These are phyloP conservation scores for Brettanomyces anomalus DNA, from an alignment of 805 yeast species.

Conservation along the genomic window DNA sequence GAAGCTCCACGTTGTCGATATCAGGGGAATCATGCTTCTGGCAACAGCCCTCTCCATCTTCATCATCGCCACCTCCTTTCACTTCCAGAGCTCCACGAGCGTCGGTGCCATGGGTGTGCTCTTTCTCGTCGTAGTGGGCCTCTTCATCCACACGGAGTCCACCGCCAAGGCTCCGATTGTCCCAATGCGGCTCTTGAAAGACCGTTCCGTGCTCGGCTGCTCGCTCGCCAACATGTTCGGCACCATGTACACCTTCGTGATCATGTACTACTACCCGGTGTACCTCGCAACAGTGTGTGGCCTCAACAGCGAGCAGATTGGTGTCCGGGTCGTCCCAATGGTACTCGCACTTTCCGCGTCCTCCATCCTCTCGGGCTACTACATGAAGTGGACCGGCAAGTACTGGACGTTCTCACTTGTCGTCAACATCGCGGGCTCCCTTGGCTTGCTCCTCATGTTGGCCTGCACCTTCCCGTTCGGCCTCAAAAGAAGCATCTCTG, in stretches of 20 bases:
- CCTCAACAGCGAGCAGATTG: conserved; percentile 47
- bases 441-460: conserved; percentile 31
- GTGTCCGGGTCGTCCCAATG: conserved; percentile 50
- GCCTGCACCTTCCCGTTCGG: conserved; percentile 36
- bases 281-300: conserved; percentile 48
- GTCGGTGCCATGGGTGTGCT: conserved; percentile 22
- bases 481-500: conserved; percentile 23
- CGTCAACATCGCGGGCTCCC: conserved; percentile 32
- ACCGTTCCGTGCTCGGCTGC: conserved; percentile 54
- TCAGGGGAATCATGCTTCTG: conserved; percentile 28
- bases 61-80: conserved; percentile 28
- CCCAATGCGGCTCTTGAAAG: conserved; percentile 45
- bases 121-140: conserved; percentile 4
- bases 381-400: conserved; percentile 56
- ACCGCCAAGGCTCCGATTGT: conserved; percentile 43
- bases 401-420: conserved; percentile 40
- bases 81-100: conserved; percentile 33
- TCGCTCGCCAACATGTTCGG: conserved; percentile 56
- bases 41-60: conserved; percentile 25
- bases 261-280: conserved; percentile 53
- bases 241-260: conserved; percentile 37
- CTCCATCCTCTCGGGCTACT: conserved; percentile 53
- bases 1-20: conserved; percentile 48
- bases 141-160: conserved; percentile 15
- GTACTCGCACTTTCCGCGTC: conserved; percentile 51